phyloP scores from a whole-genome alignment of 208 protist genomes.

The Naegleria fowleri region DNA sequence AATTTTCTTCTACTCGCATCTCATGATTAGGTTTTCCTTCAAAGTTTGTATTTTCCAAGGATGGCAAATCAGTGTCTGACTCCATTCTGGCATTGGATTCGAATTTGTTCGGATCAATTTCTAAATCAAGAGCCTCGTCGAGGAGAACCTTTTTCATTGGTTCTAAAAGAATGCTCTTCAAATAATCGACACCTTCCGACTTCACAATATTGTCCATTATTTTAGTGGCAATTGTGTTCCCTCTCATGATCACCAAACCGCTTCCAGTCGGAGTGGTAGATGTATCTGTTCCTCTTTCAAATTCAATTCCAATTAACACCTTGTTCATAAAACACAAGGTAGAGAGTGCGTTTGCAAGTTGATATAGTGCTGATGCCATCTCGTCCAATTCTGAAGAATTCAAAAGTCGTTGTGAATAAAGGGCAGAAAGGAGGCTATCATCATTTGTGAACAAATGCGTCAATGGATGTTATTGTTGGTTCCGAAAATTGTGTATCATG shows the following conservation, averaged over 20 bases:
- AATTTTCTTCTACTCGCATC: not conserved
- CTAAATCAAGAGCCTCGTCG: not conserved
- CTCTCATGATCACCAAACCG: not conserved
- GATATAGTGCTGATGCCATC: not conserved
- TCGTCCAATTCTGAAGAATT: not conserved
- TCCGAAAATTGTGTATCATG: not conserved
- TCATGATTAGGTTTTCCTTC: not conserved
- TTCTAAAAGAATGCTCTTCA: not conserved
- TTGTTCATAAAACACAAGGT: not conserved
- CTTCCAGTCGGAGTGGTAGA: not conserved
- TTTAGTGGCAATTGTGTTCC: not conserved
- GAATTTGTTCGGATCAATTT: not conserved
- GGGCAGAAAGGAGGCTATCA: not conserved
- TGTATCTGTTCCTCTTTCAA: conserved; percentile 21
- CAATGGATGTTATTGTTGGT: too few species aligned
- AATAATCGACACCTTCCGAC: not conserved
- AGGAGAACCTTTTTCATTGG: not conserved
- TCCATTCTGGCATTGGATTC: not conserved
- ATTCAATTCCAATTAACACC: not conserved
- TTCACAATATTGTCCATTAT: not conserved
- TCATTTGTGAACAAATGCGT: too few species aligned
- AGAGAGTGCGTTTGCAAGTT: not conserved
- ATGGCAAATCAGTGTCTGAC: not conserved
- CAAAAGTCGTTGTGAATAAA: not conserved
- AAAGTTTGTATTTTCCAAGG: not conserved